A percentile compares a stretch with the other conserved stretches of the same genome.
These are phyloP conservation scores for Myxozyma kluyveri DNA, from an alignment of 805 yeast species.

Conservation along the genomic window DNA sequence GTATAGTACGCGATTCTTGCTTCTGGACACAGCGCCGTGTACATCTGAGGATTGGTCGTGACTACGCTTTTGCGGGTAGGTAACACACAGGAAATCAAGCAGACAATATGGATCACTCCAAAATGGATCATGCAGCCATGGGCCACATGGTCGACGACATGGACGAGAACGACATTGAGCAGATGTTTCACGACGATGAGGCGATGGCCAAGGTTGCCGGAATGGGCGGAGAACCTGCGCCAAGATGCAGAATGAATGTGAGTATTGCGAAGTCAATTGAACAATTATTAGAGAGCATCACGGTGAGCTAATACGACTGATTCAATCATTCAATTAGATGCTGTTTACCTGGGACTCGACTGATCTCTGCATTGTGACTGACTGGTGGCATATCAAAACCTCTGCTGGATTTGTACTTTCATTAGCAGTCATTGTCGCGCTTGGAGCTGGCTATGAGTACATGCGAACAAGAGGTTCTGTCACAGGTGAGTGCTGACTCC, in stretches of 20 bases:
- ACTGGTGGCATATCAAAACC: conserved; percentile 75
- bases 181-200: neutral
- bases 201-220: neutral
- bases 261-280: neutral
- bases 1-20: too few relatives aligned
- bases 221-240: neutral
- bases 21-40: too few relatives aligned
- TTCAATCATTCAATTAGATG: too few relatives aligned
- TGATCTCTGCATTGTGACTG: conserved; percentile 68
- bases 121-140: neutral
- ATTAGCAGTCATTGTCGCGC: conserved; percentile 46
- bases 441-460: conserved; percentile 63
- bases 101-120: conserved; percentile 1
- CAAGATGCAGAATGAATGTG: conserved; percentile 19
- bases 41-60: too few relatives aligned
- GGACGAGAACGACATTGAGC: neutral
- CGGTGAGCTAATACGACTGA: neutral
- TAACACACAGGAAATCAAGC: too few relatives aligned
- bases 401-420: conserved; percentile 52
- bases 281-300: neutral
- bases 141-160: conserved; percentile 8
- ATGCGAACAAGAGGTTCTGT: conserved; percentile 37
- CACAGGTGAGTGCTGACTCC: neutral
- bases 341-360: conserved; percentile 74
- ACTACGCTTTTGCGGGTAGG: too few relatives aligned